These are phyloP conservation scores for Clonostachys rhizophaga DNA, from an alignment of 2,329 filamentous ascomycete genomes.

Conservation along the genomic window DNA sequence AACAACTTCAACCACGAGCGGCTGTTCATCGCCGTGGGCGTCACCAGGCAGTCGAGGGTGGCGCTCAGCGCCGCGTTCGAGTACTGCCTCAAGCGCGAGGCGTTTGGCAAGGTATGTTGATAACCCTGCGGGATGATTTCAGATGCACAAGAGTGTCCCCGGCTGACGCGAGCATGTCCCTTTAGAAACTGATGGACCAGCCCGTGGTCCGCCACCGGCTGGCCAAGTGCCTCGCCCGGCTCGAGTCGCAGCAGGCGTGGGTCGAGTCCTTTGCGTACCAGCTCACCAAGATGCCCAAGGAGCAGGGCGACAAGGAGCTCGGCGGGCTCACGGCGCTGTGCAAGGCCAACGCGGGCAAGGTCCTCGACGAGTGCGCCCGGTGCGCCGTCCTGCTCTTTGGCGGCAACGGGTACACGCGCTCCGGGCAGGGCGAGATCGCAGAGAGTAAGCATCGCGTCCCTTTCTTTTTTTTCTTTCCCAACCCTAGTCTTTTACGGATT, in stretches of 20 bases:
- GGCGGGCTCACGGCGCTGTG: slow-evolving; percentile 68
- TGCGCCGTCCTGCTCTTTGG: slow-evolving; percentile 68
- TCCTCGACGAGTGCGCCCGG: slow-evolving; percentile 67
- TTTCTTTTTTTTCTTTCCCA: neutral
- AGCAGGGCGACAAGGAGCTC: slow-evolving; percentile 57
- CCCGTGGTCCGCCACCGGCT: slow-evolving; percentile 70
- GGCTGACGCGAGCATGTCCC: neutral
- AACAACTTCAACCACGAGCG: slow-evolving; percentile 79
- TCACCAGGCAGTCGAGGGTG: slow-evolving; percentile 51
- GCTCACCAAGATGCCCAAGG: slow-evolving; percentile 58
- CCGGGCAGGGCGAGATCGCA: slow-evolving; percentile 65
- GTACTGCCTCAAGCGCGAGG: slow-evolving; percentile 30
- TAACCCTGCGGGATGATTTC: too few species aligned
- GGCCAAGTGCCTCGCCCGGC: slow-evolving; percentile 62
- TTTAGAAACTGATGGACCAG: slow-evolving; percentile 60
- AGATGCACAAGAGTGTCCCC: neutral
- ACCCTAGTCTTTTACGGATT: neutral
- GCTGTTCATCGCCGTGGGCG: slow-evolving; percentile 59
- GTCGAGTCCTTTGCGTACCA: slow-evolving; percentile 67
- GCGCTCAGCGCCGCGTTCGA: slow-evolving; percentile 27
- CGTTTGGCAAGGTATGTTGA: slow-evolving; percentile 21
- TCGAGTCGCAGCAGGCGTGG: slow-evolving; percentile 70
- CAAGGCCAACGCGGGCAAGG: slow-evolving; percentile 69
- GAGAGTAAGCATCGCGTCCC: slow-evolving; percentile 49
- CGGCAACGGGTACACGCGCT: slow-evolving; percentile 66